A percentile compares a stretch with the other conserved stretches of the same genome.
phyloP scores from a whole-genome alignment of 768 basidiomycete species.

The Coprinopsis sp. region DNA sequence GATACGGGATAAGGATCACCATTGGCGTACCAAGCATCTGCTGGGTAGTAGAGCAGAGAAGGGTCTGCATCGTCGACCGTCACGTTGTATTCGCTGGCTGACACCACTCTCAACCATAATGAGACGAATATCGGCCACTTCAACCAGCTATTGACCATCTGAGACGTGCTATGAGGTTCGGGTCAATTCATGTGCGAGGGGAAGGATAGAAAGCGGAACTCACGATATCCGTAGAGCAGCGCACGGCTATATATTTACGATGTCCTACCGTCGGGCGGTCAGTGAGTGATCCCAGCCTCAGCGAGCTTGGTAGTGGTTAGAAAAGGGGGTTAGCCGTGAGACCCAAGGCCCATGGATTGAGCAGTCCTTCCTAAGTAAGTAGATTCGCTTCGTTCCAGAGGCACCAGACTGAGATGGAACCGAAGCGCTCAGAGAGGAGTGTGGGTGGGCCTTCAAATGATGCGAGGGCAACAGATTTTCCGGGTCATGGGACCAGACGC shows the following conservation, averaged over 20 bases:
- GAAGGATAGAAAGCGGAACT: background rate
- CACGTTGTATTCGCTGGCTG: constrained; percentile 24
- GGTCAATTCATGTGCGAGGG: background rate
- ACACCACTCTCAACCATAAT: constrained; percentile 16
- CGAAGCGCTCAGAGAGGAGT: background rate
- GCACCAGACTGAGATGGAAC: constrained; percentile 1
- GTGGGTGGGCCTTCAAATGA: too few relatives aligned
- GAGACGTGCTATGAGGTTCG: background rate
- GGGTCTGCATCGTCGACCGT: constrained; percentile 37
- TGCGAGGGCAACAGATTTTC: constrained; percentile 5
- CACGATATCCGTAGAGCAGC: too few relatives aligned
- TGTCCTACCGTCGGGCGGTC: too few relatives aligned
- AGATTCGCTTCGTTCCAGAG: background rate
- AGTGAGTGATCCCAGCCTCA: too few relatives aligned
- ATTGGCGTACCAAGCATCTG: constrained; percentile 31
- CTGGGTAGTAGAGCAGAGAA: constrained; percentile 34
- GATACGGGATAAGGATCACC: background rate
- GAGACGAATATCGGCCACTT: constrained; percentile 12
- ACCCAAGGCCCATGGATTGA: background rate
- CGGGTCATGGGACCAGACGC: constrained; percentile 3
- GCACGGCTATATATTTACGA: too few relatives aligned
- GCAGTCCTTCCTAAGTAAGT: background rate
- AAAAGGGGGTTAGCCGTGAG: constrained; percentile 2
- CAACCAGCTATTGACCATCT: background rate
- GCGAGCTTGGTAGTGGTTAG: background rate